Percentiles rank a stretch among this genome's conserved stretches.
These are phyloP conservation scores for Diplodia mutila DNA, from an alignment of 2,329 filamentous ascomycete genomes.

Conservation along the genomic window DNA sequence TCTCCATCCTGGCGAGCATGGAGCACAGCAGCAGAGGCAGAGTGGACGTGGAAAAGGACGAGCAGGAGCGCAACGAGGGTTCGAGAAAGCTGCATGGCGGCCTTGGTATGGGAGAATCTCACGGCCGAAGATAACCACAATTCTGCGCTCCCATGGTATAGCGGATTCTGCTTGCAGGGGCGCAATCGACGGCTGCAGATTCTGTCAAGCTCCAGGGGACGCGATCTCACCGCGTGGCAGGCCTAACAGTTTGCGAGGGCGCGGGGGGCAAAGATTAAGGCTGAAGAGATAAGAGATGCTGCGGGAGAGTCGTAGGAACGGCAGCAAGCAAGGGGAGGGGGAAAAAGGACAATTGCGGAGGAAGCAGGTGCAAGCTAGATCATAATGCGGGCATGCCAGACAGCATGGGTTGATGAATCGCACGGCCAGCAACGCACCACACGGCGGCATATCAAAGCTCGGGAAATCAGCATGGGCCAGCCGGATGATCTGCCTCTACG, in stretches of 20 bases:
- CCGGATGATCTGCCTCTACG: slow-evolving; percentile 17
- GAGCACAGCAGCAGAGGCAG: not conserved
- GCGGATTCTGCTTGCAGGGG: not conserved
- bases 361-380: slow-evolving; percentile 14
- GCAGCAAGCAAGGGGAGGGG: slow-evolving; percentile 33
- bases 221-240: slow-evolving; percentile 5
- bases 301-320: slow-evolving; percentile 27
- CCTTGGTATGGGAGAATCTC: slow-evolving; percentile 15
- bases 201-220: slow-evolving; percentile 6
- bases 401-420: slow-evolving; percentile 9
- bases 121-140: not conserved
- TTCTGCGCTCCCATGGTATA: slow-evolving; percentile 14
- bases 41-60: slow-evolving; percentile 2
- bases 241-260: not conserved
- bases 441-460: slow-evolving; percentile 10
- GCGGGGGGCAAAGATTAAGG: slow-evolving; percentile 4
- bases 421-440: slow-evolving; percentile 21
- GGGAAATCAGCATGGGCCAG: slow-evolving; percentile 20
- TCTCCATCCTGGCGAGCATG: not conserved
- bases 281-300: slow-evolving; percentile 10
- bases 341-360: slow-evolving; percentile 39
- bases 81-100: slow-evolving; percentile 16
- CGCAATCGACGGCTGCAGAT: not conserved
- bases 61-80: slow-evolving; percentile 15
- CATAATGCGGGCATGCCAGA: slow-evolving; percentile 20